Evolutionary conservation across 495 filamentous ascomycete species (phyloP).

Genomic region (Trichoderma reesei): DNA sequence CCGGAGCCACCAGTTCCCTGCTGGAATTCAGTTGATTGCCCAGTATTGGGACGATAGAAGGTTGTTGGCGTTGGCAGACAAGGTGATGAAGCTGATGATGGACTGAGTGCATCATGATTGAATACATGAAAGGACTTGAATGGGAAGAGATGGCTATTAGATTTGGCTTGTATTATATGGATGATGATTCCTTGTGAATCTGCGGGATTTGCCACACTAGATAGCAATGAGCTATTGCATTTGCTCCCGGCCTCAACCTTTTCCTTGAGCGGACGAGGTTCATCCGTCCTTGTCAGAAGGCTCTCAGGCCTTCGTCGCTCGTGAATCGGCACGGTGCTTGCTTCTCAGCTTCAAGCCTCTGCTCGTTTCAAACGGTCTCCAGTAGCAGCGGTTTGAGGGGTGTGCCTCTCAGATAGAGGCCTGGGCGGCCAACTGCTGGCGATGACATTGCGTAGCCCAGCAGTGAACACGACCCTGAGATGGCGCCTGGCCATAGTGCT

Average conservation of each 20-base stretch:
- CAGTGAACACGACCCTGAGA: not conserved
- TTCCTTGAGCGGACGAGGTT: too few relatives aligned
- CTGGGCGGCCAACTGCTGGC: not conserved
- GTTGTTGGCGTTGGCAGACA: conserved; percentile 46
- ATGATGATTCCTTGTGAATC: not conserved
- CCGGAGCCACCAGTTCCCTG: conserved; percentile 27
- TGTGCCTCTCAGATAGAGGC: not conserved
- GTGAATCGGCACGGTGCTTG: too few relatives aligned
- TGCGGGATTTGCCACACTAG: too few relatives aligned
- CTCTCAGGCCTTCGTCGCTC: too few relatives aligned
- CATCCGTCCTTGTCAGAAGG: not conserved
- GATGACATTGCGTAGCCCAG: not conserved
- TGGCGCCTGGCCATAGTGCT: not conserved
- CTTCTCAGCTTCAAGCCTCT: too few relatives aligned
- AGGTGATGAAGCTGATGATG: conserved; percentile 23
- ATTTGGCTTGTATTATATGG: conserved; percentile 2
- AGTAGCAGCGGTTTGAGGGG: too few relatives aligned
- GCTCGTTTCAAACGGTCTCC: too few relatives aligned
- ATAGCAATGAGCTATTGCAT: too few relatives aligned
- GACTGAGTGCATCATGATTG: not conserved
- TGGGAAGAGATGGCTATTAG: not conserved
- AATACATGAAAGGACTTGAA: not conserved
- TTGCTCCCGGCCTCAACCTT: too few relatives aligned
- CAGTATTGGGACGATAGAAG: conserved; percentile 82
- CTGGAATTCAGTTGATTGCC: conserved; percentile 80